Evolutionary conservation across 176 grass and related monocot genomes (phyloP).

Genomic region (Oryza australiensis): DNA sequence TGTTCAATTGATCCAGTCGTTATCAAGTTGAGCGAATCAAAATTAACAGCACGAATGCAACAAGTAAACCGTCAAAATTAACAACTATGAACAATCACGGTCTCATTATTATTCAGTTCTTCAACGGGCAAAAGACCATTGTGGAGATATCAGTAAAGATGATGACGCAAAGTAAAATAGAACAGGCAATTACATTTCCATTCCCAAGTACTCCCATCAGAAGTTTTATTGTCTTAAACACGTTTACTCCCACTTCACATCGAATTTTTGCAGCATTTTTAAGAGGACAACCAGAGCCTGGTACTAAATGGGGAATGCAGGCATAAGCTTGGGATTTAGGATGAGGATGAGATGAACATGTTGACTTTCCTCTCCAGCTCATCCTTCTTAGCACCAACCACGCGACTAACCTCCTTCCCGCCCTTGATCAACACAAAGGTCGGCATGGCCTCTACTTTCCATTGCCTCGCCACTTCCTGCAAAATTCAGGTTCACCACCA

Average conservation of each 20-base stretch:
- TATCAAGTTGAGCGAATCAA: background rate
- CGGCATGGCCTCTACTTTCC: constrained; percentile 80
- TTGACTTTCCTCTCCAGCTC: constrained; percentile 80
- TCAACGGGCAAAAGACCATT: background rate
- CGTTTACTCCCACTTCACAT: constrained; percentile 18
- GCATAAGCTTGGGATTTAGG: background rate
- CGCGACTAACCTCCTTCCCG: constrained; percentile 64
- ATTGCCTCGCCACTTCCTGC: constrained; percentile 82
- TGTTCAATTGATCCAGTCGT: background rate
- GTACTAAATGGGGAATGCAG: background rate
- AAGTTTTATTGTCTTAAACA: constrained; percentile 30
- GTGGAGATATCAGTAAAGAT: background rate
- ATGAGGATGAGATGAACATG: constrained; percentile 43
- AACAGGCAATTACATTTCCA: background rate
- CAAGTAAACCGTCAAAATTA: background rate
- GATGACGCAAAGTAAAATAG: background rate
- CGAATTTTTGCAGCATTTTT: background rate
- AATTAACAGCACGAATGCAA: background rate
- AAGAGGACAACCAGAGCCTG: background rate
- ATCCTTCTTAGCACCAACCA: constrained; percentile 84
- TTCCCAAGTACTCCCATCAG: constrained; percentile 13
- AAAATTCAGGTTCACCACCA: background rate
- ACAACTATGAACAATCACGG: background rate
- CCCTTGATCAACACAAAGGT: constrained; percentile 73
- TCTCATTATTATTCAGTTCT: background rate